Evolutionary conservation across 129 eudicot genomes (phyloP).

Genomic region (Arctium minus): DNA sequence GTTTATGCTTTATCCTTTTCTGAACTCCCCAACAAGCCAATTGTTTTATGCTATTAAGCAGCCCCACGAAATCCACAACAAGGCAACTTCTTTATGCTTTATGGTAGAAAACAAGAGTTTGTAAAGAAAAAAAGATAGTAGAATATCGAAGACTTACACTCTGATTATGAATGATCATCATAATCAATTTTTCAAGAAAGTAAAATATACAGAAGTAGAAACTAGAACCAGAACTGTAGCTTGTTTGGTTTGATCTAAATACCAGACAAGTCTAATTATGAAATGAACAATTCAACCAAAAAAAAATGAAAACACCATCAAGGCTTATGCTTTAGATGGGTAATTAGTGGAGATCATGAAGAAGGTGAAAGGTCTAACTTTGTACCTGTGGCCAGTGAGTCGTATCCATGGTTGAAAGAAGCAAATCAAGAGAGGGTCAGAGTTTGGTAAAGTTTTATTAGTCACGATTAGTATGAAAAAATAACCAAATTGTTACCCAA

Average conservation of each 20-base stretch:
- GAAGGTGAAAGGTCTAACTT: slow-evolving; percentile 19
- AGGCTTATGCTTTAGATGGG: not conserved
- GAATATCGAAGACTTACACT: slow-evolving; percentile 5
- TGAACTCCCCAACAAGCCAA: no score
- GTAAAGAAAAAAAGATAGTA: not conserved
- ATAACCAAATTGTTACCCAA: no score
- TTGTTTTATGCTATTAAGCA: not conserved
- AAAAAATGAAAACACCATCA: not conserved
- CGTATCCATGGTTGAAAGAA: slow-evolving; percentile 57
- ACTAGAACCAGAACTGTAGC: not conserved
- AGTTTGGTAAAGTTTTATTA: no score
- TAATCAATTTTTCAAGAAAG: not conserved
- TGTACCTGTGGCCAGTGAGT: slow-evolving; percentile 80
- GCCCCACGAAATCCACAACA: slow-evolving; percentile 24
- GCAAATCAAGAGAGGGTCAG: slow-evolving; percentile 15
- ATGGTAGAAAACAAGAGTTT: not conserved
- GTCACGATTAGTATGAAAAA: no score
- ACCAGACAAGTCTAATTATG: not conserved
- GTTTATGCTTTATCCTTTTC: not conserved
- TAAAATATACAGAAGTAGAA: not conserved
- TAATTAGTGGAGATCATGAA: slow-evolving; percentile 19
- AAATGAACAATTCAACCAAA: slow-evolving; percentile 9
- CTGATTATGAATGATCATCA: slow-evolving; percentile 9
- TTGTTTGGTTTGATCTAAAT: slow-evolving; percentile 23
- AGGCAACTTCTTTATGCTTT: slow-evolving; percentile 32